Conservation (phyloP, 148 eudicot genomes). For the Heliamphora exappendiculata region DNA sequence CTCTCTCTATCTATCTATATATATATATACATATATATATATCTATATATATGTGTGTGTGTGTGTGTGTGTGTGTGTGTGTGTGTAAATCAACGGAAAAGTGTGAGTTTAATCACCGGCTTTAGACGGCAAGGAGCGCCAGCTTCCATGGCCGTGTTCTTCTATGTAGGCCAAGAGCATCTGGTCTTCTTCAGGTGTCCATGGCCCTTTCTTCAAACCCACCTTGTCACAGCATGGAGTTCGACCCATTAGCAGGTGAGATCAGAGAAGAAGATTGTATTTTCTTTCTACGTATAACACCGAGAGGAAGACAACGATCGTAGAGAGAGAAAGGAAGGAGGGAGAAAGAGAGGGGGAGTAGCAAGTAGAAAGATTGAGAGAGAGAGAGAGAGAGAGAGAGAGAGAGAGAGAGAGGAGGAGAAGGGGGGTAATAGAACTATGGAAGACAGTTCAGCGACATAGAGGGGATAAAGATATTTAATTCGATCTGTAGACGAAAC, state of each 20-base stretch:
- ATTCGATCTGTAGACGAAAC: not conserved
- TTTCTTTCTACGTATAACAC: conserved; percentile 16
- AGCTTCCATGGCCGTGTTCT: conserved; percentile 94
- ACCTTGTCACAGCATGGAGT: conserved; percentile 88
- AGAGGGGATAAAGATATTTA: conserved; percentile 28
- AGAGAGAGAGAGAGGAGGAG: conserved; percentile 15
- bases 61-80: no score
- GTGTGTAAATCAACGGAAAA: not conserved
- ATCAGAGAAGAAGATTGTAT: not conserved
- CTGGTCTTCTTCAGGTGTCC: conserved; percentile 98
- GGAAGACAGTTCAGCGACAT: conserved; percentile 35
- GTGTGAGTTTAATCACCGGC: conserved; percentile 43
- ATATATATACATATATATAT: not conserved
- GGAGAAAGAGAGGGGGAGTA: not conserved
- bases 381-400: conserved; percentile 7
- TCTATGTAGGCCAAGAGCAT: conserved; percentile 84
- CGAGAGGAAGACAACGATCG: not conserved
- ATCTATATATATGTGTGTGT: no score
- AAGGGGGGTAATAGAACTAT: no score
- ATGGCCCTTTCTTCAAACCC: conserved; percentile 91
- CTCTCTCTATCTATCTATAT: no score
- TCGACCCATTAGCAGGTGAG: conserved; percentile 52
- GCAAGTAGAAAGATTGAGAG: not conserved
- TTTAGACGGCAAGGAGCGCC: conserved; percentile 80
- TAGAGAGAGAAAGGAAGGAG: conserved; percentile 3